These are phyloP conservation scores for Alloteropsis angusta DNA, from an alignment of 202 grass and related monocot genomes.

Conservation along the genomic window DNA sequence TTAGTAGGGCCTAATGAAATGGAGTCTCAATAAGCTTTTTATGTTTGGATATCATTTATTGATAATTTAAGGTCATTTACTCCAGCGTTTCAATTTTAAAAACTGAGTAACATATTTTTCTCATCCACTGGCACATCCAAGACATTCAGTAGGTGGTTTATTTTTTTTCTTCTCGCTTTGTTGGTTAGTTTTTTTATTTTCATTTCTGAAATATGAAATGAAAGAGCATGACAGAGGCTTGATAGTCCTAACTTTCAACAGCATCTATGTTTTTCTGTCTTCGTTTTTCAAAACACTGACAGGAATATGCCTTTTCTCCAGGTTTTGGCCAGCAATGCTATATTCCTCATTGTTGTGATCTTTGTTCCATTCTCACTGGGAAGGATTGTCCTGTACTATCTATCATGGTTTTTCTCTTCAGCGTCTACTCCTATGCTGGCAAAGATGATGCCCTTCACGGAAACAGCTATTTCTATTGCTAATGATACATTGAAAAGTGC, in stretches of 20 bases:
- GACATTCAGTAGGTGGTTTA: neutral
- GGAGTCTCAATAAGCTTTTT: neutral
- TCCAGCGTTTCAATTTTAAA: neutral
- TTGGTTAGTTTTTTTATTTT: neutral
- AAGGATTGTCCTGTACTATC: conserved; percentile 80
- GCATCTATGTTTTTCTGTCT: neutral
- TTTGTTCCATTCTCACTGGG: conserved; percentile 92
- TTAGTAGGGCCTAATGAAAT: neutral
- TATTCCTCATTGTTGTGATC: conserved; percentile 93
- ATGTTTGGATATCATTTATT: neutral
- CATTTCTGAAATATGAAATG: neutral
- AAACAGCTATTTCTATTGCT: conserved; percentile 72
- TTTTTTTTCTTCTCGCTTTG: neutral
- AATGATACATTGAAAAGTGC: conserved; percentile 83
- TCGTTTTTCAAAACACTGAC: neutral
- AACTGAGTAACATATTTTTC: neutral
- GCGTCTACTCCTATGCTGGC: conserved; percentile 75
- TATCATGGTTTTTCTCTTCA: conserved; percentile 95
- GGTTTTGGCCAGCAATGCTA: conserved; percentile 98
- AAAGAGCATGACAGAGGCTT: neutral
- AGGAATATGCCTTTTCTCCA: conserved; percentile 29
- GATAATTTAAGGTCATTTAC: neutral
- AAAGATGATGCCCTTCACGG: conserved; percentile 71
- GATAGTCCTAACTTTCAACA: neutral
- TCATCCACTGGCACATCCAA: neutral